These are phyloP conservation scores for Torulaspora globosa DNA, from an alignment of 1,139 yeast genomes.

Conservation along the genomic window DNA sequence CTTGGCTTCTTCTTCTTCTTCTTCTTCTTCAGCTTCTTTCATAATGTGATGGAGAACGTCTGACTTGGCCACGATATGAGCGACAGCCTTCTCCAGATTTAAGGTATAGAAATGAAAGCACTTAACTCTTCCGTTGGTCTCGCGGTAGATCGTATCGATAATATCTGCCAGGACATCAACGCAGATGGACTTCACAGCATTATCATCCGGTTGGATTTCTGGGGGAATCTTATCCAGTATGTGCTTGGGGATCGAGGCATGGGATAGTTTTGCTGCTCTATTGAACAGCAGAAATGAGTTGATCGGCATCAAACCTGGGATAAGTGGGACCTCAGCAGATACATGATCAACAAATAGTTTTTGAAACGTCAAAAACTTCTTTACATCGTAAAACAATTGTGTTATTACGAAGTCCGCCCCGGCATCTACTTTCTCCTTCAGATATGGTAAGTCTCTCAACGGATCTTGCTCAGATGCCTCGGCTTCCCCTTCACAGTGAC, in stretches of 20 bases:
- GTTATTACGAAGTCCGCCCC: slow-evolving; percentile 95
- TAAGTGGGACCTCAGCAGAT: slow-evolving; percentile 50
- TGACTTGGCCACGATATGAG: slow-evolving; percentile 69
- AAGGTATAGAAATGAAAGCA: slow-evolving; percentile 91
- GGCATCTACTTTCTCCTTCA: slow-evolving; percentile 80
- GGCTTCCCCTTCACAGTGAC: slow-evolving; percentile 75
- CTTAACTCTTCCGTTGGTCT: slow-evolving; percentile 53
- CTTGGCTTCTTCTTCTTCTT: slow-evolving; percentile 28
- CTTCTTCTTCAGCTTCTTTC: slow-evolving; percentile 32
- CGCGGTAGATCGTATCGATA: slow-evolving; percentile 50
- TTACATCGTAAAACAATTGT: slow-evolving; percentile 72
- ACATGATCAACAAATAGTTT: slow-evolving; percentile 39
- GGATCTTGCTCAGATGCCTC: slow-evolving; percentile 63
- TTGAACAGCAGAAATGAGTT: slow-evolving; percentile 81
- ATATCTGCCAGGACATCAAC: slow-evolving; percentile 67
- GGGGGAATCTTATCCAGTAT: slow-evolving; percentile 51
- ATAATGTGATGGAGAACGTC: slow-evolving; percentile 43
- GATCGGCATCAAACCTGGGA: slow-evolving; percentile 97
- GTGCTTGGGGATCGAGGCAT: slow-evolving; percentile 72
- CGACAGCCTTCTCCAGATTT: slow-evolving; percentile 86
- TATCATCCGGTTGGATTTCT: slow-evolving; percentile 71
- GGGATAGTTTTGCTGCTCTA: slow-evolving; percentile 85
- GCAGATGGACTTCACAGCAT: slow-evolving; percentile 78
- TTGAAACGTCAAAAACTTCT: slow-evolving; percentile 53
- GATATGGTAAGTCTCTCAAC: slow-evolving; percentile 61